phyloP scores from a whole-genome alignment of 495 filamentous ascomycete genomes.

The Chaetomidium leptoderma region DNA sequence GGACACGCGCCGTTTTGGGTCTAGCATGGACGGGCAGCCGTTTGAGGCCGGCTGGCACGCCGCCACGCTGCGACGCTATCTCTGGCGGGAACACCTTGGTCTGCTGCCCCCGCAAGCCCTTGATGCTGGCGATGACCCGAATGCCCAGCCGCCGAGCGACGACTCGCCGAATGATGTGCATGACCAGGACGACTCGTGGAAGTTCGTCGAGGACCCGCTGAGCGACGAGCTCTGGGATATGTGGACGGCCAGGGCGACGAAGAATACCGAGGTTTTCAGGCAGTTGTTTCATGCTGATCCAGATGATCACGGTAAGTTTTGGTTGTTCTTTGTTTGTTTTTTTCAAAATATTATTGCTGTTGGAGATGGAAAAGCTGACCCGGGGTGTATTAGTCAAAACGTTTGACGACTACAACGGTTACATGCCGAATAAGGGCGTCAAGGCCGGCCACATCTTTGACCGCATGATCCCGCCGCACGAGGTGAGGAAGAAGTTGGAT shows the following conservation, averaged over 20 bases:
- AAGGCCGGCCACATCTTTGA: slow-evolving; percentile 85
- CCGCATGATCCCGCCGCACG: slow-evolving; percentile 60
- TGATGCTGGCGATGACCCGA: slow-evolving; percentile 67
- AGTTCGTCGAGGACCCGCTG: slow-evolving; percentile 78
- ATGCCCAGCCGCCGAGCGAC: slow-evolving; percentile 74
- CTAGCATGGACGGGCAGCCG: slow-evolving; percentile 70
- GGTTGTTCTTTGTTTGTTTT: neutral
- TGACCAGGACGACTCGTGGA: slow-evolving; percentile 60
- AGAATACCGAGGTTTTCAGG: slow-evolving; percentile 79
- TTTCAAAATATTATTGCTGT: too few species aligned
- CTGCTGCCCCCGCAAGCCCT: slow-evolving; percentile 69
- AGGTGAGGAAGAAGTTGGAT: slow-evolving; percentile 71
- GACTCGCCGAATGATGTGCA: slow-evolving; percentile 62
- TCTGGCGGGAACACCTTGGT: slow-evolving; percentile 93
- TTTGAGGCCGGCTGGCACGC: slow-evolving; percentile 74
- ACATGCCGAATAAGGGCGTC: slow-evolving; percentile 61
- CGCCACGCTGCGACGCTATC: slow-evolving; percentile 72
- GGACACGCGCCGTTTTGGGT: slow-evolving; percentile 69
- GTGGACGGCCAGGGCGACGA: slow-evolving; percentile 73
- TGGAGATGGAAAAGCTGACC: too few species aligned
- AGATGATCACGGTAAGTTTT: slow-evolving; percentile 65
- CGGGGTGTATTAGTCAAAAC: slow-evolving; percentile 64
- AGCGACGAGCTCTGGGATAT: slow-evolving; percentile 75
- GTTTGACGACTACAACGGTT: slow-evolving; percentile 83
- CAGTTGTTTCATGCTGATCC: slow-evolving; percentile 91